Evolutionary conservation across 2,329 filamentous ascomycete genomes (phyloP), one percentile per base, ranked within the genome.

Genomic region (Coniochaeta hoffmannii): DNA sequence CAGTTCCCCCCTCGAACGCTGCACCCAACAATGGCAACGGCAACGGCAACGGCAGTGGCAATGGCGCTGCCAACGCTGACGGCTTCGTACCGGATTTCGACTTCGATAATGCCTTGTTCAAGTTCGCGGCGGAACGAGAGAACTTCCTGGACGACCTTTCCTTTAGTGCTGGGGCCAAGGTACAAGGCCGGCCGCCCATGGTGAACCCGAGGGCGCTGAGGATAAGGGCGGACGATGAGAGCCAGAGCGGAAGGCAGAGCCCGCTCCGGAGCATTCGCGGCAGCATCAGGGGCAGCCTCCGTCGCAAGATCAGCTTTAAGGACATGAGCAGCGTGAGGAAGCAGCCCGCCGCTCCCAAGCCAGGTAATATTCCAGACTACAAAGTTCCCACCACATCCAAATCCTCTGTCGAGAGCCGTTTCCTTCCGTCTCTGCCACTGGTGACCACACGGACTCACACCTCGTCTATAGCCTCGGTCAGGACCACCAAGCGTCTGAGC

Each of bases 281-380:
- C 63, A 79, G 72, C 65, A 82, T 84, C 63, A 68, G 89, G 85
- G 93, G 93, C 46, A 97, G 91, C 73, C 88, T 99, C 64, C 84
- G 93, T 60, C 85, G 94, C 69, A 90, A 94, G 65, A 88, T 99
- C 72, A 96, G 93, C 64, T 90, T 93, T 70, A 83, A 87, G 63
- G 94, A 97, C 65, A 95, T 97, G 89, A 96, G 88, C 72, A 97
- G 92, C 73, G 81, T 90, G 76, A 93, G 93, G 76, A 86, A 91
- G 70, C 89, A 94, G 65, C 87, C 91, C 53, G 88, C 85, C 26
- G 77, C 87, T 61, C 83, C 85, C 61, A 87, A 89, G 72, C 82
- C 88, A 74, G 81, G 88, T 89, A 78, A 77, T 86, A 78, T 61
- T 38, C 28, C 32, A 41, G 26, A 50, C 44, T 22, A 41, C 51